phyloP scores from a whole-genome alignment of 192 early-diverging fungal genomes.

The Haplosporangium gracile region DNA sequence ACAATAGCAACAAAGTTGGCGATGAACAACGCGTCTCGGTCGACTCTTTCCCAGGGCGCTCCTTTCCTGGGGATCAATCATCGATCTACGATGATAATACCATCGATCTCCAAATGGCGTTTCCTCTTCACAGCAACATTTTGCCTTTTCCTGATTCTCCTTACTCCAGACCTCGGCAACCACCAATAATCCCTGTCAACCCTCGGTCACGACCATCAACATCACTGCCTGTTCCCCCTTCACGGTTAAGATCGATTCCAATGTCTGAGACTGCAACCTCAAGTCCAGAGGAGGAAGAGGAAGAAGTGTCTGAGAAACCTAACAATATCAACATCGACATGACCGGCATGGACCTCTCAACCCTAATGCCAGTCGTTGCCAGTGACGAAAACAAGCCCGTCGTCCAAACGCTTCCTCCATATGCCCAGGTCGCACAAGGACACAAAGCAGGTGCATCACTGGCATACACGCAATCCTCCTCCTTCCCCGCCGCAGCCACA shows the following conservation, averaged over 20 bases:
- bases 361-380: constrained; percentile 25
- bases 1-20: neutral
- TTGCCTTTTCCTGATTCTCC: no score
- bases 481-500: neutral
- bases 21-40: neutral
- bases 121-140: neutral
- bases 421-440: neutral
- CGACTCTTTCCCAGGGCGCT: neutral
- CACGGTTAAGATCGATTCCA: neutral
- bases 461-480: neutral
- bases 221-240: neutral
- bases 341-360: constrained; percentile 14
- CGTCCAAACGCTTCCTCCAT: neutral
- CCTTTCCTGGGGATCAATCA: neutral
- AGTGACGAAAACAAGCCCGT: constrained; percentile 24
- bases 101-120: neutral
- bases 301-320: neutral
- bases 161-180: neutral
- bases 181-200: no score
- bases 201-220: neutral
- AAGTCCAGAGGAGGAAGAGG: no score
- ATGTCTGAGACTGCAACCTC: neutral
- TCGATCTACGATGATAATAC: neutral
- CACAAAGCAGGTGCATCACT: neutral
- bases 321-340: constrained; percentile 36